Conservation (phyloP, 306 rosid species). For the Cucumis cinereus region DNA sequence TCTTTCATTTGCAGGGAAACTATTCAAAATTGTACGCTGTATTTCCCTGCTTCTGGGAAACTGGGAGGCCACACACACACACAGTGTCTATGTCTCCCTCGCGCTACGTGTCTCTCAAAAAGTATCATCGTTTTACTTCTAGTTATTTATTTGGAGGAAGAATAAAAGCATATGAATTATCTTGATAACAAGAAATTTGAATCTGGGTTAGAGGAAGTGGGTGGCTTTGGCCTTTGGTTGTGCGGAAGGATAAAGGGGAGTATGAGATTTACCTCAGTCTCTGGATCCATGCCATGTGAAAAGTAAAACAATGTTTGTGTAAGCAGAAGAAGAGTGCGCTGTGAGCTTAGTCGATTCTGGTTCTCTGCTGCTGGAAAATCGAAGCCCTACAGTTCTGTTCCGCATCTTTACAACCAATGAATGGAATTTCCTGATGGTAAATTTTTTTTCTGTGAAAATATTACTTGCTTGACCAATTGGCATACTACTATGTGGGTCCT, state of each 20-base stretch:
- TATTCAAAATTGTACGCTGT: neutral
- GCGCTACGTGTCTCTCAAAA: neutral
- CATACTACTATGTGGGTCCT: neutral
- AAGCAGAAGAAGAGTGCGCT: neutral
- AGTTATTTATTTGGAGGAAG: neutral
- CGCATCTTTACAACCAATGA: neutral
- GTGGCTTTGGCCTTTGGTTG: neutral
- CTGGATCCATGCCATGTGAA: neutral
- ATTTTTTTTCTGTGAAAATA: neutral
- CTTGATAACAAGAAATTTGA: neutral
- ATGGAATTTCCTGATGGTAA: conserved; percentile 1
- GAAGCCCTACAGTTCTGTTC: neutral
- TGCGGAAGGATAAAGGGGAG: neutral
- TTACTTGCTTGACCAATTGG: neutral
- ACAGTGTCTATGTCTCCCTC: neutral
- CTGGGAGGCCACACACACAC: neutral
- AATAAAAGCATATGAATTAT: neutral
- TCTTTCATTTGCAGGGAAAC: conserved; percentile 1
- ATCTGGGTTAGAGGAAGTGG: neutral
- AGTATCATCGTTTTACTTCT: neutral
- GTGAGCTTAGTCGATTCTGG: neutral
- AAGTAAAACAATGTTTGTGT: neutral
- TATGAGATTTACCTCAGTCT: neutral
- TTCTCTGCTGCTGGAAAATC: neutral
- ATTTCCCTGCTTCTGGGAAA: neutral